Conservation (phyloP, 2,329 filamentous ascomycete genomes). For the Fusarium miscanthi region DNA sequence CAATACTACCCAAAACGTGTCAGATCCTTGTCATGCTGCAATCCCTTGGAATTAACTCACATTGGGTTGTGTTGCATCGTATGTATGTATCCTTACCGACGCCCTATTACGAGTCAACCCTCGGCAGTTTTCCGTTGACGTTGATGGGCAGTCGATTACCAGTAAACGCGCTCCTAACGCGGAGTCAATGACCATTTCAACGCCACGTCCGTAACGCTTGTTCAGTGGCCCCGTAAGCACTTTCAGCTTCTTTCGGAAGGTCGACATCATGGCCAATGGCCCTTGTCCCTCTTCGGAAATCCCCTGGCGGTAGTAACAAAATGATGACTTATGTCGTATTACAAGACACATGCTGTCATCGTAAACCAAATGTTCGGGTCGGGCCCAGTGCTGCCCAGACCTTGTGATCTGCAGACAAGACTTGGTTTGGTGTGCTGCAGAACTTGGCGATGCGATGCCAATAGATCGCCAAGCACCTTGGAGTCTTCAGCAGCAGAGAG, state of each 20-base stretch:
- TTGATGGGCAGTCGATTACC: neutral
- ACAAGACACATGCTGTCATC: slow-evolving; percentile 9
- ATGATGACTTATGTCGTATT: neutral
- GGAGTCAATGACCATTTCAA: slow-evolving; percentile 21
- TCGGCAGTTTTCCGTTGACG: slow-evolving; percentile 17
- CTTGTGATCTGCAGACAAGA: slow-evolving; percentile 32
- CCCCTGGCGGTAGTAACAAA: slow-evolving; percentile 8
- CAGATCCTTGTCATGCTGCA: slow-evolving; percentile 13
- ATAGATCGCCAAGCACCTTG: slow-evolving; percentile 19
- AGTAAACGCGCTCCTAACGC: slow-evolving; percentile 22
- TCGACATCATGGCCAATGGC: slow-evolving; percentile 22
- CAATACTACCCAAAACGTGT: slow-evolving; percentile 24
- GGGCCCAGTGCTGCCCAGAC: slow-evolving; percentile 29
- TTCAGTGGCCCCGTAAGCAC: slow-evolving; percentile 20
- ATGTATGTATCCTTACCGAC: neutral
- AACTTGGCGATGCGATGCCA: slow-evolving; percentile 41
- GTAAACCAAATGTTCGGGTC: slow-evolving; percentile 19
- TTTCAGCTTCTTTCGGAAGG: slow-evolving; percentile 42
- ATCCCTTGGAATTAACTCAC: slow-evolving; percentile 3
- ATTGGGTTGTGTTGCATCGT: neutral
- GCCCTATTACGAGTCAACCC: neutral
- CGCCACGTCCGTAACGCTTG: slow-evolving; percentile 19
- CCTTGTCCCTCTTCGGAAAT: neutral
- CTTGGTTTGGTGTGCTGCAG: slow-evolving; percentile 3
- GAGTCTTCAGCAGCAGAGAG: neutral